A percentile compares a stretch with the other conserved stretches of the same genome.
These are phyloP conservation scores for Draba incana DNA, from an alignment of 345 rosid species.

Conservation along the genomic window DNA sequence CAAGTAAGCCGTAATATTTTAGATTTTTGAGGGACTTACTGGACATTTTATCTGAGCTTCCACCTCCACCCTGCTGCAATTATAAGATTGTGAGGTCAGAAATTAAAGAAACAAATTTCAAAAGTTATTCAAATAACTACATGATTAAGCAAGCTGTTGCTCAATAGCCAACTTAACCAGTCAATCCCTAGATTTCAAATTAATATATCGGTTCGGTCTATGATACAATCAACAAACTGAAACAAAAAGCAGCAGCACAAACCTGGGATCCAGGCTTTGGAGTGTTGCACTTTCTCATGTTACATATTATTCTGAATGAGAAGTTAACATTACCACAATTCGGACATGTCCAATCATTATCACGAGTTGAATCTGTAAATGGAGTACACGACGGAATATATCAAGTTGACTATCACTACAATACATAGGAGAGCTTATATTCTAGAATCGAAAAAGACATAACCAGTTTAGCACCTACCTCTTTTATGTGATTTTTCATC, in stretches of 20 bases:
- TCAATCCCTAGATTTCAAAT: neutral
- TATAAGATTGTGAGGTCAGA: conserved; percentile 25
- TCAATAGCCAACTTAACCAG: conserved; percentile 10
- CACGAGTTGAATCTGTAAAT: conserved; percentile 70
- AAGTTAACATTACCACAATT: conserved; percentile 97
- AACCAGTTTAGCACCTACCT: conserved; percentile 39
- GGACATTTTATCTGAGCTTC: conserved; percentile 72
- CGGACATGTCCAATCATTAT: conserved; percentile 98
- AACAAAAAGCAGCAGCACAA: conserved; percentile 37
- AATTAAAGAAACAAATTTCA: neutral
- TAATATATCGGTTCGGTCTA: neutral
- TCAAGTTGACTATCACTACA: conserved; percentile 16
- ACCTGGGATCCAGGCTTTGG: conserved; percentile 98
- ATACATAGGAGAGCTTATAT: conserved; percentile 2
- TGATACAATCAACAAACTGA: conserved; percentile 10
- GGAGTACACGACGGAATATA: neutral
- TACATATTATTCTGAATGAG: conserved; percentile 91
- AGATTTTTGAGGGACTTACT: conserved; percentile 57
- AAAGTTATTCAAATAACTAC: conserved; percentile 1
- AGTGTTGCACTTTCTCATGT: conserved; percentile 99
- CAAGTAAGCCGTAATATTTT: conserved; percentile 15
- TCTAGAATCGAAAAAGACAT: neutral
- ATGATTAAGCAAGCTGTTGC: conserved; percentile 1
- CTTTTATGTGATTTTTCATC: conserved; percentile 79
- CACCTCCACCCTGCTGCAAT: conserved; percentile 63